A percentile compares a stretch with the other conserved stretches of the same genome.
Conservation (phyloP, 139 green algal genomes). For the Coccomyxa sp. region DNA sequence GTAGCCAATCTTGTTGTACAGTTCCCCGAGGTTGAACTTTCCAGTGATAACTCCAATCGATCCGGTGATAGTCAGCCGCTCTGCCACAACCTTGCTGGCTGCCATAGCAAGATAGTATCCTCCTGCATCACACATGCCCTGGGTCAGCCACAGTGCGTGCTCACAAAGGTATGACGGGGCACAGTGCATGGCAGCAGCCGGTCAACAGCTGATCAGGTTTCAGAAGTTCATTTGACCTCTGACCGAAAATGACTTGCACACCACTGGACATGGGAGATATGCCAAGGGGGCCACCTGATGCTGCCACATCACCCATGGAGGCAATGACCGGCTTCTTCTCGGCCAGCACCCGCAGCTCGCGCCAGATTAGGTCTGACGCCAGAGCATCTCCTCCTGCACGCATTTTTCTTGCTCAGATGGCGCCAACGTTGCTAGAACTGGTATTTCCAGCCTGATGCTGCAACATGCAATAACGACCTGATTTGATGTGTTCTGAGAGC, state of each 20-base stretch:
- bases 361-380: slow-evolving; percentile 94
- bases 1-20: slow-evolving; percentile 80
- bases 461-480: too few relatives aligned
- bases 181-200: not conserved
- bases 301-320: slow-evolving; percentile 92
- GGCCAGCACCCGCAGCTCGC: slow-evolving; percentile 56
- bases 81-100: slow-evolving; percentile 69
- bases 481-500: too few relatives aligned
- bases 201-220: too few relatives aligned
- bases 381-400: slow-evolving; percentile 78
- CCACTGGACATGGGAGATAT: too few relatives aligned
- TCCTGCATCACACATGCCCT: not conserved
- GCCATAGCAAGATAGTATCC: slow-evolving; percentile 97
- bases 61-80: slow-evolving; percentile 83
- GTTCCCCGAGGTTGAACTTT: slow-evolving; percentile 86
- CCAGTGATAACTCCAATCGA: slow-evolving; percentile 68
- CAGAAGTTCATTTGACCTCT: too few relatives aligned
- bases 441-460: too few relatives aligned
- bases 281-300: slow-evolving; percentile 66
- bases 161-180: too few relatives aligned
- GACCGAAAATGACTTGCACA: too few relatives aligned
- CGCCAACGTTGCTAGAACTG: not conserved
- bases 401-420: not conserved
- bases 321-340: slow-evolving; percentile 90
- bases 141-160: too few relatives aligned